Evolutionary conservation across 2,329 filamentous ascomycete species (phyloP), one percentile per base, ranked within the genome.

Genomic region (Arthroderma sp.): DNA sequence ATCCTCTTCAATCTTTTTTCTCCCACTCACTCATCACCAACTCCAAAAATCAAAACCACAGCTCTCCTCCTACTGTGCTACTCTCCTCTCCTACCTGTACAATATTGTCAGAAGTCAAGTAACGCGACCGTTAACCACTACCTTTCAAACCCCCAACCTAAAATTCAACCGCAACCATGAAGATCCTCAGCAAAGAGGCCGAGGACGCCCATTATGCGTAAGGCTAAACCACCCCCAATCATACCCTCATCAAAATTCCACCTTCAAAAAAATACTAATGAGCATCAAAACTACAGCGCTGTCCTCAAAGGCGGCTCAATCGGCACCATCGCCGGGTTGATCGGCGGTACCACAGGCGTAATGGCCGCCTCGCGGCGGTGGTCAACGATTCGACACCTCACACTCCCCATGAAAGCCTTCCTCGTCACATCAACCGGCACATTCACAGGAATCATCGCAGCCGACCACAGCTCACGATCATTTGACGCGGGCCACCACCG

Each of bases 121-220:
- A 22, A 22, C 15, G 15, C 15, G 15, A 22, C 15, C 15, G 15
- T 22, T 22, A 22, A 22, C 2, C 1, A 22, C 15, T 22, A 22
- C 15, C 15, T 22, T 22, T 22, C 15, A 22, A 22, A 22, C 15
- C 15, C 15, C 15, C 15, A 22, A 22, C 15, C 15, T 22, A 22
- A 22, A 22, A 22, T 22, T 22, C 15, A 22, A 22, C 15, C 15
- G 15, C 15, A 66, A 73, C 42, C 51, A 98, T 96, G 91, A 96
- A 95, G 82, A 73, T 96, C 61, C 75, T 96, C 62, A 93, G 84
- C 57, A 86, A 89, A 64, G 86, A 95, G 77, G 86, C 95, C 70
- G 88, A 95, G 69, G 64, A 73, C 49, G 84, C 77, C 44, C 88
- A 95, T 75, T 94, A 93, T 76, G 69, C 72, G 76, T 79, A 66